phyloP scores from a whole-genome alignment of 1,139 yeast genomes.

The Kodamaea anthophila region DNA sequence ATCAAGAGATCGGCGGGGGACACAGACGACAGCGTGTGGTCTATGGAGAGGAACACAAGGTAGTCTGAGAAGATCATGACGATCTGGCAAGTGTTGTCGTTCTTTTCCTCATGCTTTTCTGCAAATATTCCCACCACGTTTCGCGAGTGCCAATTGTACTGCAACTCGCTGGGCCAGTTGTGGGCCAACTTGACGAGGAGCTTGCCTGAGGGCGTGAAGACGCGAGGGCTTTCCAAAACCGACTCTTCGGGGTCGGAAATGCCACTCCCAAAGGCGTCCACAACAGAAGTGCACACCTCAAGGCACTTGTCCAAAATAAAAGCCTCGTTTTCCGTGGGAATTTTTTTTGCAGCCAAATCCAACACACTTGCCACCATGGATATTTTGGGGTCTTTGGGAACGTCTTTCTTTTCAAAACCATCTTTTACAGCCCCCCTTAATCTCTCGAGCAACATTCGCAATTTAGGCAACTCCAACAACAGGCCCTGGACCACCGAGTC shows the following conservation, averaged over 20 bases:
- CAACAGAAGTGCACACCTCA: slow-evolving; percentile 53
- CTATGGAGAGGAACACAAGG: slow-evolving; percentile 54
- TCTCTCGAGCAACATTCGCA: slow-evolving; percentile 63
- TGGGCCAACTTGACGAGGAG: slow-evolving; percentile 75
- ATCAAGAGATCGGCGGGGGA: slow-evolving; percentile 68
- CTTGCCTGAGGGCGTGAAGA: slow-evolving; percentile 89
- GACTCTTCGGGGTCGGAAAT: slow-evolving; percentile 28
- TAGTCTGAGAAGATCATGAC: slow-evolving; percentile 78
- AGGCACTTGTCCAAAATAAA: slow-evolving; percentile 34
- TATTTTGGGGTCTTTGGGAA: slow-evolving; percentile 11
- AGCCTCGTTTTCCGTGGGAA: slow-evolving; percentile 11
- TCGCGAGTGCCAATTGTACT: slow-evolving; percentile 82
- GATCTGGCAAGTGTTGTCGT: slow-evolving; percentile 20
- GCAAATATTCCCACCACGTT: slow-evolving; percentile 81
- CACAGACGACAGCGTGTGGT: slow-evolving; percentile 11
- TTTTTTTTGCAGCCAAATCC: slow-evolving; percentile 15
- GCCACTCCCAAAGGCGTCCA: slow-evolving; percentile 71
- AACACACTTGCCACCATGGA: slow-evolving; percentile 16
- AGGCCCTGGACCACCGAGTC: slow-evolving; percentile 70
- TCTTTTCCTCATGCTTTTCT: slow-evolving; percentile 41
- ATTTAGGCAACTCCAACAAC: slow-evolving; percentile 56
- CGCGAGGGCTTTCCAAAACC: slow-evolving; percentile 34
- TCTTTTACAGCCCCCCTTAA: slow-evolving; percentile 25
- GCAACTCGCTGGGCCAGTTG: slow-evolving; percentile 83
- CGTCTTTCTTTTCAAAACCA: slow-evolving; percentile 13